Conservation (phyloP, 768 basidiomycete species). For the Tulasnella sp. region DNA sequence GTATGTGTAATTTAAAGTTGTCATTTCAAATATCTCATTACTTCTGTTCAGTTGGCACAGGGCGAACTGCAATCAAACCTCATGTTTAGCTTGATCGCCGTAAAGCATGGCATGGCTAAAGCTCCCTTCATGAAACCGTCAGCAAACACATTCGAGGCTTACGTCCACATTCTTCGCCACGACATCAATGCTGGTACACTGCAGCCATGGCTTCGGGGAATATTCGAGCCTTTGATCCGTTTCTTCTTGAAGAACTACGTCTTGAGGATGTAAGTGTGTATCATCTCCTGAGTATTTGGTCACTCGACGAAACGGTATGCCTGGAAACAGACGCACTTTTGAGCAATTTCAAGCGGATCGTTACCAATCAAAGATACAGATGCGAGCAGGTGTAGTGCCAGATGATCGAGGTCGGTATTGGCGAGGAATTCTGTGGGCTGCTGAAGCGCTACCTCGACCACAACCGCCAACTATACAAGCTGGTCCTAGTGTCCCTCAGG, state of each 20-base stretch:
- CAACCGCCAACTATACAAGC: too few species aligned
- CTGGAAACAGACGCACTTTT: too few species aligned
- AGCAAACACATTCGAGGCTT: constrained; percentile 5
- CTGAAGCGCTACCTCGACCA: too few species aligned
- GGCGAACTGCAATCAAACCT: constrained; percentile 1
- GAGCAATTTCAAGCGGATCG: too few species aligned
- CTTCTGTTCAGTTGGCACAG: background rate
- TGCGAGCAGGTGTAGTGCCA: too few species aligned
- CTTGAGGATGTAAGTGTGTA: background rate
- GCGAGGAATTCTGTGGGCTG: too few species aligned
- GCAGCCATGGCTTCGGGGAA: constrained; percentile 3
- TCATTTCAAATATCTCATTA: background rate
- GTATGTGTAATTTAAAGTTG: too few species aligned
- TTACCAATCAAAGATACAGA: too few species aligned
- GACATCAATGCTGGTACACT: background rate
- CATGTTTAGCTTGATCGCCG: background rate
- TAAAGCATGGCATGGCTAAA: background rate
- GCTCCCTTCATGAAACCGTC: background rate
- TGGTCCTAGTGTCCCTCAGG: too few species aligned
- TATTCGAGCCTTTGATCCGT: constrained; percentile 2
- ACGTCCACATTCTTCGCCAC: background rate
- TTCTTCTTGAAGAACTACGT: background rate
- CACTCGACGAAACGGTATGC: too few species aligned
- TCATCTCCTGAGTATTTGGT: too few species aligned
- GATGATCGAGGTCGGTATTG: too few species aligned